A percentile compares a stretch with the other conserved stretches of the same genome.
These are phyloP conservation scores for Boletus reticulatus DNA, from an alignment of 768 basidiomycete species.

Conservation along the genomic window DNA sequence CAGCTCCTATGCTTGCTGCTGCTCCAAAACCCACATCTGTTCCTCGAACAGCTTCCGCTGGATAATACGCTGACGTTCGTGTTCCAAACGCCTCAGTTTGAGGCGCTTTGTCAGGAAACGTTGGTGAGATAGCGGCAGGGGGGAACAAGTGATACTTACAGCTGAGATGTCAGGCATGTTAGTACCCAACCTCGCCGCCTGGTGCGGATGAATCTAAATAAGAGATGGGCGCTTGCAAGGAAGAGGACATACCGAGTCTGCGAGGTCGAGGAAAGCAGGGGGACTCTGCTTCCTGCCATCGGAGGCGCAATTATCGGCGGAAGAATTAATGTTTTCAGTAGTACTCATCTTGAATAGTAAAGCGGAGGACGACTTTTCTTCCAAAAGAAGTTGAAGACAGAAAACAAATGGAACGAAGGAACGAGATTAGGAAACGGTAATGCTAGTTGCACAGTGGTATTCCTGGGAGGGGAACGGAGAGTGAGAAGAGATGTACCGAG, in stretches of 20 bases:
- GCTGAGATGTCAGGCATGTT: slow-evolving; percentile 86
- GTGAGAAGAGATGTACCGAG: slow-evolving; percentile 25
- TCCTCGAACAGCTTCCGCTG: slow-evolving; percentile 94
- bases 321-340: slow-evolving; percentile 67
- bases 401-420: slow-evolving; percentile 49
- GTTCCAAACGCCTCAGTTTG: too few species aligned
- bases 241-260: slow-evolving; percentile 73
- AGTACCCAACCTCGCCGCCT: slow-evolving; percentile 83
- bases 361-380: slow-evolving; percentile 49
- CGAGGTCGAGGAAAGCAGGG: slow-evolving; percentile 90
- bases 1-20: slow-evolving; percentile 84
- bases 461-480: slow-evolving; percentile 37
- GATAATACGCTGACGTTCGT: slow-evolving; percentile 51
- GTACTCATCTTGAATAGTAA: slow-evolving; percentile 62
- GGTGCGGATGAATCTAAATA: slow-evolving; percentile 5
- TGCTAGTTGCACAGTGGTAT: slow-evolving; percentile 67
- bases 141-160: slow-evolving; percentile 49
- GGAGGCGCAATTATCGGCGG: slow-evolving; percentile 68
- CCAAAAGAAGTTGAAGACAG: slow-evolving; percentile 48
- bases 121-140: slow-evolving; percentile 42
- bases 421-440: slow-evolving; percentile 51
- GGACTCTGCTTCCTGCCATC: slow-evolving; percentile 84
- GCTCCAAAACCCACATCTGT: slow-evolving; percentile 92
- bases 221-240: slow-evolving; percentile 7
- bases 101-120: too few species aligned